phyloP scores from a whole-genome alignment of 768 basidiomycete species.

The Calocybe gangraenosa region DNA sequence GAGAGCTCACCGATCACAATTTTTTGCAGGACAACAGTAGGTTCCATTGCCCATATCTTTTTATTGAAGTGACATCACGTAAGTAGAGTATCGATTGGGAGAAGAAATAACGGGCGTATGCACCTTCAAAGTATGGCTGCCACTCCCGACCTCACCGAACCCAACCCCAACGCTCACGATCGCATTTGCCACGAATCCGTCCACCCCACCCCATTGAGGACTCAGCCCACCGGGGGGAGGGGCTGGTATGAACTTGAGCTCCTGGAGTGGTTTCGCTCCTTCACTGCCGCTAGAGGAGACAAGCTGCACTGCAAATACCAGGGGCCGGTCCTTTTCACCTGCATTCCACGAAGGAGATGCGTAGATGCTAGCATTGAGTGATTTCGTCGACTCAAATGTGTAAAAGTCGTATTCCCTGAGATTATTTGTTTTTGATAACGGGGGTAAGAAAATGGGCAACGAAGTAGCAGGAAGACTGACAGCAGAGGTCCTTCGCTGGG shows the following conservation, averaged over 20 bases:
- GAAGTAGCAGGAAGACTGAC: slow-evolving; percentile 27
- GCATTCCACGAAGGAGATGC: slow-evolving; percentile 54
- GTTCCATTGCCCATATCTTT: slow-evolving; percentile 53
- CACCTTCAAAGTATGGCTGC: slow-evolving; percentile 46
- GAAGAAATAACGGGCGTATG: background rate
- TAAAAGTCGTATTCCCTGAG: slow-evolving; percentile 62
- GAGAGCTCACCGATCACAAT: slow-evolving; percentile 46
- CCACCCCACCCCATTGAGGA: slow-evolving; percentile 38
- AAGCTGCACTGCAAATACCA: slow-evolving; percentile 47
- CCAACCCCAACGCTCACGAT: slow-evolving; percentile 38
- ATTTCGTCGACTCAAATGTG: slow-evolving; percentile 49
- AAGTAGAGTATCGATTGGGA: background rate
- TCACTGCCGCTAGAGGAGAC: slow-evolving; percentile 29
- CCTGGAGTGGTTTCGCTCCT: slow-evolving; percentile 30
- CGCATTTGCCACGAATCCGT: slow-evolving; percentile 52
- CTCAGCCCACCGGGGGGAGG: slow-evolving; percentile 43
- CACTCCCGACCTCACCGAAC: slow-evolving; percentile 39
- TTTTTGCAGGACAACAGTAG: slow-evolving; percentile 57
- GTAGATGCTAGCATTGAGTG: slow-evolving; percentile 35
- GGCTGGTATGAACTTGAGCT: slow-evolving; percentile 35
- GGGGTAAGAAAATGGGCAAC: background rate
- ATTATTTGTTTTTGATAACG: no score
- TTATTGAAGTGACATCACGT: background rate
- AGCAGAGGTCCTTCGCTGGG: slow-evolving; percentile 60
- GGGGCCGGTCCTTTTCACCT: slow-evolving; percentile 42